Conservation (phyloP, 495 filamentous ascomycete genomes). For the Trypethelium eluteriae region DNA sequence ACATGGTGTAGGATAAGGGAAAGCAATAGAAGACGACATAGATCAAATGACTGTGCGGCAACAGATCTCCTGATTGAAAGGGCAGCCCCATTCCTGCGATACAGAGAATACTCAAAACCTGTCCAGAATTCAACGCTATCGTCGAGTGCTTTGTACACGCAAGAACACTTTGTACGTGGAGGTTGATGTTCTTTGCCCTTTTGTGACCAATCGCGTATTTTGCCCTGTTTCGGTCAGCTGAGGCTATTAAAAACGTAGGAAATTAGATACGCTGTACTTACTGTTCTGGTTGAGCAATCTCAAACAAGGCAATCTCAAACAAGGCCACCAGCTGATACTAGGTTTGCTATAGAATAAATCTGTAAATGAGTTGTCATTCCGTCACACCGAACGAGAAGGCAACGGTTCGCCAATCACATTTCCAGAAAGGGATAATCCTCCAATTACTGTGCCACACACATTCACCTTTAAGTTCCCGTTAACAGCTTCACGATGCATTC, state of each 20-base stretch:
- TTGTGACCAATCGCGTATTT: not conserved
- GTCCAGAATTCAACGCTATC: conserved; percentile 1
- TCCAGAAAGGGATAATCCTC: conserved; percentile 1
- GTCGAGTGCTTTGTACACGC: not conserved
- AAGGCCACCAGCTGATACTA: conserved; percentile 1
- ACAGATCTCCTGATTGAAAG: not conserved
- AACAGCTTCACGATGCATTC: conserved; percentile 1
- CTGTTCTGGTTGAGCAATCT: conserved; percentile 1
- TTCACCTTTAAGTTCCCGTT: not conserved
- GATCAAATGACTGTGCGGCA: not conserved
- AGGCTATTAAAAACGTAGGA: not conserved
- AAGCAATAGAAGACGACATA: not conserved
- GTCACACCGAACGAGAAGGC: not conserved
- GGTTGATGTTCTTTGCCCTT: conserved; percentile 1
- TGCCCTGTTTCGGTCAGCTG: not conserved
- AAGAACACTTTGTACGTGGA: conserved; percentile 1
- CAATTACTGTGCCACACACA: not conserved
- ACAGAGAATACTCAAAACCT: conserved; percentile 1
- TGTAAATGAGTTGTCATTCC: conserved; percentile 1
- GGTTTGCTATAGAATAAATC: not conserved
- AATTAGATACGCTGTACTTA: not conserved
- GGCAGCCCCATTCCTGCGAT: not conserved
- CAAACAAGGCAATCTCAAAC: conserved; percentile 1
- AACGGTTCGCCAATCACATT: not conserved
- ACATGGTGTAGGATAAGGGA: conserved; percentile 1